Conservation (phyloP, 2,329 filamentous ascomycete species). For the Hypoxylon sp. region DNA sequence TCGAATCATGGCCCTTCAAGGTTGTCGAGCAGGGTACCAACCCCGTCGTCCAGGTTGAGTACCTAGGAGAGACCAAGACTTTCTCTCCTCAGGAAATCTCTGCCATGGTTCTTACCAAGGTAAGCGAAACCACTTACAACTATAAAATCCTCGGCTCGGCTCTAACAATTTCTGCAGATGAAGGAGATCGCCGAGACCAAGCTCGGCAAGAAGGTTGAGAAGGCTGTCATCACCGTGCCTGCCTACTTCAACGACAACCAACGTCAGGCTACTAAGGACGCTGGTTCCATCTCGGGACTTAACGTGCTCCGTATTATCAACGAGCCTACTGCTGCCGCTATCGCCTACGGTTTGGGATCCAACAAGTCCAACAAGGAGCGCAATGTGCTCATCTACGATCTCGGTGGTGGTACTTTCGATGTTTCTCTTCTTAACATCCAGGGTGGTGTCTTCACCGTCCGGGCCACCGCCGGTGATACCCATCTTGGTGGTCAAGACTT, state of each 20-base stretch:
- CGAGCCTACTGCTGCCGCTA: slow-evolving; percentile 97
- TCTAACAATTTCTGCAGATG: slow-evolving; percentile 73
- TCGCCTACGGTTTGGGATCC: slow-evolving; percentile 96
- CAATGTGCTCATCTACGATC: slow-evolving; percentile 99
- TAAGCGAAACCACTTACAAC: slow-evolving; percentile 57
- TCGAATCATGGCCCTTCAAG: slow-evolving; percentile 99
- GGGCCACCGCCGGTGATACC: slow-evolving; percentile 97
- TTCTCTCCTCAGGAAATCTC: slow-evolving; percentile 99
- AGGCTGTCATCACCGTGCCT: slow-evolving; percentile 98
- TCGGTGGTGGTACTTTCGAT: slow-evolving; percentile 99
- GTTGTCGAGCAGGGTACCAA: slow-evolving; percentile 89
- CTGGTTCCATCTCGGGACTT: slow-evolving; percentile 95
- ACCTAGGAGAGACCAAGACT: slow-evolving; percentile 92
- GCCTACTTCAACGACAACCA: slow-evolving; percentile 99
- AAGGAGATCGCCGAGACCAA: slow-evolving; percentile 99
- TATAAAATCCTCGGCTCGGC: not conserved
- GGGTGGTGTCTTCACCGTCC: slow-evolving; percentile 99
- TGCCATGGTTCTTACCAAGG: slow-evolving; percentile 98
- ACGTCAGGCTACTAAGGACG: slow-evolving; percentile 99
- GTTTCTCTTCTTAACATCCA: slow-evolving; percentile 99
- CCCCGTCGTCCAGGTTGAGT: slow-evolving; percentile 95
- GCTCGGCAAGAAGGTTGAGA: slow-evolving; percentile 98
- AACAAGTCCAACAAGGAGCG: slow-evolving; percentile 98
- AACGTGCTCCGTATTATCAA: slow-evolving; percentile 99
- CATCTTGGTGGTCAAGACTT: slow-evolving; percentile 97